Evolutionary conservation across 352 stramenopile species (phyloP), one percentile per base, ranked within the genome.

Genomic region (Thalassiosira mediterranea): DNA sequence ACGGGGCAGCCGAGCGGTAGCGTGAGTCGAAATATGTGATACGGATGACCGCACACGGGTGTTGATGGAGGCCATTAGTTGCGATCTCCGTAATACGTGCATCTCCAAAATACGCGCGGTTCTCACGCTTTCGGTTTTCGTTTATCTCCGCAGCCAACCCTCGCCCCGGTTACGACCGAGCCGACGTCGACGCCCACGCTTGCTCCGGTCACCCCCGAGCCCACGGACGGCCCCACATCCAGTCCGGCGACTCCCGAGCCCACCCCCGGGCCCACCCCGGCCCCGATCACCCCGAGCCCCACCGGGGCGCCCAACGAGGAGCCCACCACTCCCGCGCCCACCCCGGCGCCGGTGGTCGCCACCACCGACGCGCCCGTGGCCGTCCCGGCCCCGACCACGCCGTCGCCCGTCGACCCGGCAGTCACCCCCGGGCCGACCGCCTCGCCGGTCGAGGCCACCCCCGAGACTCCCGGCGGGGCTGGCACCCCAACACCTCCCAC

Each of bases 291-390:
- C 5, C 5, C 52, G 5, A 31, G 32, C 15, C 40, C 61, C 19
- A 69, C 38, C n/a, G 3, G 2, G 1, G 28, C 34, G 31, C 3
- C 29, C n/a, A 23, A 23, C 4, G 61, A 37, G 5, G 25, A 59
- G 21, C 17, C 1, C 44, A 64, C 72, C 5, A 76, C 67, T 4
- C 64, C 11, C 0, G 25, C 52, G 28, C 62, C 62, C n/a, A 68
- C 53, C 3, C 49, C 44, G 13, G 31, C 32, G 4, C 42, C 42
- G 15, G 23, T 48, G 3, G 19, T 34, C 15, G 32, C 34, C 15
- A 51, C 25, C 19, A 44, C 51, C 4, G 8, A 4, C 5, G 10
- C 32, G 19, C 4, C 13, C 23, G 11, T 15, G 11, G 10, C 21
- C 63, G 13, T 44, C 32, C 28, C 26, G 21, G 15, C n/a, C 5